Evolutionary conservation across 495 filamentous ascomycete species (phyloP).

Genomic region (Aspergillus taichungensis): DNA sequence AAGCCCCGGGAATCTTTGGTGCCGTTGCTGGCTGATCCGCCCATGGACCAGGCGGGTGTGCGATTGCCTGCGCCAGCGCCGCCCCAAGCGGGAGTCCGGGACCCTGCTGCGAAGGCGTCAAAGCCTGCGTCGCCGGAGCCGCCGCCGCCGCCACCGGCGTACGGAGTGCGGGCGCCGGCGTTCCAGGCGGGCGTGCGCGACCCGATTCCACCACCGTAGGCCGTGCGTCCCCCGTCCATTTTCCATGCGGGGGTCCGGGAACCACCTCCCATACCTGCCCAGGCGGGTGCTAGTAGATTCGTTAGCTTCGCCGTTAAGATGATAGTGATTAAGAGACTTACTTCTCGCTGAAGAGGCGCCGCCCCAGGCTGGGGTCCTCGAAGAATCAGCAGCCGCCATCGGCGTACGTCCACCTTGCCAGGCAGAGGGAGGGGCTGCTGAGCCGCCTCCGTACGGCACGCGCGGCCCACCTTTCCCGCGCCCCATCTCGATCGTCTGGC

Average conservation of each 20-base stretch:
- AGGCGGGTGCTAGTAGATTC: constrained; percentile 44
- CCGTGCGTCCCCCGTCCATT: constrained; percentile 58
- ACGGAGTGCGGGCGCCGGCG: constrained; percentile 63
- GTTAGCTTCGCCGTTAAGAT: constrained; percentile 4
- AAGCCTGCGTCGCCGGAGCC: constrained; percentile 48
- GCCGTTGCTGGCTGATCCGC: constrained; percentile 13
- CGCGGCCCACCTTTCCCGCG: constrained; percentile 48
- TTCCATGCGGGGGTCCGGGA: constrained; percentile 73
- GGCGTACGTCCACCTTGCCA: constrained; percentile 63
- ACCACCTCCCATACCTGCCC: constrained; percentile 45
- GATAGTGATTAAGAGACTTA: constrained; percentile 28
- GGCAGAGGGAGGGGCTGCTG: constrained; percentile 29
- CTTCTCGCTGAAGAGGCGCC: constrained; percentile 38
- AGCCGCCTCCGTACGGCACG: constrained; percentile 30
- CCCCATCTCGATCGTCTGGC: constrained; percentile 60
- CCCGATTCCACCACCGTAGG: constrained; percentile 47
- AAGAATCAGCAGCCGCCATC: constrained; percentile 46
- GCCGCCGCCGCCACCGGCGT: constrained; percentile 46
- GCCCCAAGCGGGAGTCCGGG: constrained; percentile 68
- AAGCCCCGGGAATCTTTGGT: constrained; percentile 48
- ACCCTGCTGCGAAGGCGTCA: constrained; percentile 63
- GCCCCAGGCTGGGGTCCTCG: constrained; percentile 67
- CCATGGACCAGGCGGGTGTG: constrained; percentile 41
- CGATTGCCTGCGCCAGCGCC: constrained; percentile 42
- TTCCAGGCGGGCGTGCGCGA: constrained; percentile 48